Base-by-base conservation (phyloP, 257 asterid species). In the Phtheirospermum japonicum region DNA sequence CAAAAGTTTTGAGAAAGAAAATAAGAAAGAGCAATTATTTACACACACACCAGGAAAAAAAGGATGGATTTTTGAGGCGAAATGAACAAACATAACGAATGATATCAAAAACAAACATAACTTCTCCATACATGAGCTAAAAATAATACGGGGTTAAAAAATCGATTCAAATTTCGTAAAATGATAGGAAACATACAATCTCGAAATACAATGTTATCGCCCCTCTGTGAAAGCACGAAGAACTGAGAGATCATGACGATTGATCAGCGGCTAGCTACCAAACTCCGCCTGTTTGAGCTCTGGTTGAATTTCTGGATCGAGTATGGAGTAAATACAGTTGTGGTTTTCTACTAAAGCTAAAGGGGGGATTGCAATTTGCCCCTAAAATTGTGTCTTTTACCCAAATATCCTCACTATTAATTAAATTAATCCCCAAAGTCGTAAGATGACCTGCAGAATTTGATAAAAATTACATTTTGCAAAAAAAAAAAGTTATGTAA, bases 161-260 rank as follows among this genome's bases (percentile, higher is more conserved):
- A 50, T 23, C 28, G 28, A 23, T 23, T 23, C 28, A 23, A 1
- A n/a, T n/a, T n/a, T n/a, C n/a, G n/a, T n/a, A n/a, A n/a, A n/a
- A n/a, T 13, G 57, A 49, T 37, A 51, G 28, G 71, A 69, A 48
- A 58, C 85, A 32, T 49, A 93, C 99, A 93, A 70, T 93, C 99
- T 34, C 99, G 92, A 63, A 93, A 89, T 63, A 93, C 96, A 85
- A 93, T 93, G 81, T 86, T 93, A 51, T 93, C 99, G 82, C 97
- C 97, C 75, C 97, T 85, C 74, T 89, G 99, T 7, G 99, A 93
- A 62, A 93, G 99, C 51, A 93, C 95, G 67, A 93, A 93, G 82
- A 93, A 89, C 77, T 93, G 99, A 37, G 99, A 93, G 75, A 93
- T 89, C 96, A 93, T 89, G 63, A 40, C 63, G 68, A 63, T 33